A percentile compares a stretch with the other conserved stretches of the same genome.
phyloP scores from a whole-genome alignment of 2,329 filamentous ascomycete genomes.

The Cryphonectria parasitica region DNA sequence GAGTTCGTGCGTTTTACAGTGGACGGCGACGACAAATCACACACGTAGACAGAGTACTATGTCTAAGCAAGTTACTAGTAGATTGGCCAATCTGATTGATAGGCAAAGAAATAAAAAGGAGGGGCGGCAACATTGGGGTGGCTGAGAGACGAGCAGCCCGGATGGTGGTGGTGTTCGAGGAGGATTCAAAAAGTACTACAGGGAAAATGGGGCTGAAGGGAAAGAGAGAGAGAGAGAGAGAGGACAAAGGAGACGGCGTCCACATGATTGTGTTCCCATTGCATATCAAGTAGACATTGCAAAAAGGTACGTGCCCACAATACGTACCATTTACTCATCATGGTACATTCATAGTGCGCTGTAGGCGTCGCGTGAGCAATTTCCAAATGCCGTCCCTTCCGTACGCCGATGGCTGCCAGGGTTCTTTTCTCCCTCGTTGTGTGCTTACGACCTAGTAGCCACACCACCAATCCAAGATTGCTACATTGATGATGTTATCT shows the following conservation, averaged over 20 bases:
- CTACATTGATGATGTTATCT: no score
- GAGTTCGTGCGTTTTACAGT: neutral
- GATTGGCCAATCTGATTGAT: neutral
- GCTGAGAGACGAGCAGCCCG: neutral
- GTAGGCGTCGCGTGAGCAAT: slow-evolving; percentile 10
- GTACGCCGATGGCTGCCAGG: neutral
- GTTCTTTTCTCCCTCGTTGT: neutral
- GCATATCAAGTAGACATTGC: neutral
- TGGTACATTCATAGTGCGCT: neutral
- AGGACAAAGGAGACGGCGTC: neutral
- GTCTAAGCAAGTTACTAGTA: neutral
- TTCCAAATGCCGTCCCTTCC: neutral
- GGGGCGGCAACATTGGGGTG: no score
- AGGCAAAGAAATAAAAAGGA: neutral
- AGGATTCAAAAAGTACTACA: neutral
- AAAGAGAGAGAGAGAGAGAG: no score
- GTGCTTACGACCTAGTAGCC: neutral
- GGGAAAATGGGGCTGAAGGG: no score
- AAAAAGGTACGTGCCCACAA: neutral
- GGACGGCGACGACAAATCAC: neutral
- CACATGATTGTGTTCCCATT: neutral
- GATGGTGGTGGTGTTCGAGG: neutral
- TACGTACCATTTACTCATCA: neutral
- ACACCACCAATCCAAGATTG: neutral
- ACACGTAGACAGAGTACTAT: no score